A percentile compares a stretch with the other conserved stretches of the same genome.
phyloP scores from a whole-genome alignment of 805 yeast genomes.

The Saturnispora gosingensis region DNA sequence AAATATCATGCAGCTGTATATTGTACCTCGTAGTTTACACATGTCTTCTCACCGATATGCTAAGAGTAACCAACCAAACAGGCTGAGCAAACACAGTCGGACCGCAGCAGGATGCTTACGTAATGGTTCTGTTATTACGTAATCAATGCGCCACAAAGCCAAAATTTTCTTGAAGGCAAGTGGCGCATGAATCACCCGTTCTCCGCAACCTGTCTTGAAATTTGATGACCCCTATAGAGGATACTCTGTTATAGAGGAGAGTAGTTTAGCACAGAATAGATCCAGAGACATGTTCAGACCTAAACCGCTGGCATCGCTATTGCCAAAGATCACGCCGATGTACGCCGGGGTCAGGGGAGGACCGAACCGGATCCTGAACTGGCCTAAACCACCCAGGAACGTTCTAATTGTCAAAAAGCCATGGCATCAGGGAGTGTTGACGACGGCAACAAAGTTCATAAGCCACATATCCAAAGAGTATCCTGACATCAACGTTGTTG shows the following conservation, averaged over 20 bases:
- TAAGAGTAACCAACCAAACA: too few relatives aligned
- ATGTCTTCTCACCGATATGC: too few relatives aligned
- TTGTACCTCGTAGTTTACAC: too few relatives aligned
- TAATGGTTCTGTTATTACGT: not conserved
- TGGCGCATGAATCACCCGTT: not conserved
- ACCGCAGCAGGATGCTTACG: too few relatives aligned
- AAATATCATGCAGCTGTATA: too few relatives aligned
- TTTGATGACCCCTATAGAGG: not conserved
- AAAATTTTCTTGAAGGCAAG: not conserved
- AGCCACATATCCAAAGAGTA: slow-evolving; percentile 49
- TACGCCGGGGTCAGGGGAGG: slow-evolving; percentile 48
- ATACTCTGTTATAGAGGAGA: not conserved
- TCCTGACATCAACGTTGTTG: slow-evolving; percentile 69
- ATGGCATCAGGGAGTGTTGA: slow-evolving; percentile 53
- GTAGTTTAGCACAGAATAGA: not conserved
- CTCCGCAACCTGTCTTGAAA: not conserved
- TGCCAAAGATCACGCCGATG: slow-evolving; percentile 34
- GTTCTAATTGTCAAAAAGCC: slow-evolving; percentile 81
- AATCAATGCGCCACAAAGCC: not conserved
- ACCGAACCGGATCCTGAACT: slow-evolving; percentile 51
- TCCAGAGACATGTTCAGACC: slow-evolving; percentile 4
- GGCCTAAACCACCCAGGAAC: slow-evolving; percentile 70
- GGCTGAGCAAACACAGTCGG: too few relatives aligned
- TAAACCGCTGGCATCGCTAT: slow-evolving; percentile 10
- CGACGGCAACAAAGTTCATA: slow-evolving; percentile 60